phyloP scores from a whole-genome alignment of 805 yeast species.

The Tetrapisispora phaffii region DNA sequence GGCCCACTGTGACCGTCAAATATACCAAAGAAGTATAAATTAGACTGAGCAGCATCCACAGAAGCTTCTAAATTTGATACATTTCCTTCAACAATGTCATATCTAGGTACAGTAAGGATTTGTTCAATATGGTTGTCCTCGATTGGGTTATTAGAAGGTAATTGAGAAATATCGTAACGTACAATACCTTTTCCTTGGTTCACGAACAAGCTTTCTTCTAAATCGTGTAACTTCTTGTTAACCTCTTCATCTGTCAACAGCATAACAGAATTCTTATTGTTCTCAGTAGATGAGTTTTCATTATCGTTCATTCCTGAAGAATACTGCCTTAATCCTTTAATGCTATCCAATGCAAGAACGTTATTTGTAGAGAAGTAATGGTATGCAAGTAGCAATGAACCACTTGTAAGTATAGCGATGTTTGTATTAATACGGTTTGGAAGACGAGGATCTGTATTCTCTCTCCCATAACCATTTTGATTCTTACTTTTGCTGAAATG shows the following conservation, averaged over 20 bases:
- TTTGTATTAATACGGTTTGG: not conserved
- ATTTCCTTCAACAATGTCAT: conserved; percentile 28
- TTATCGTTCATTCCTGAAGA: conserved; percentile 4
- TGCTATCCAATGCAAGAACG: conserved; percentile 19
- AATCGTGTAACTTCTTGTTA: conserved; percentile 52
- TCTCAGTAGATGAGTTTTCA: not conserved
- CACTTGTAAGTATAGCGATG: conserved; percentile 4
- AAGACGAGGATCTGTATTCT: not conserved
- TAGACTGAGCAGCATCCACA: not conserved
- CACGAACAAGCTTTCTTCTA: conserved; percentile 72
- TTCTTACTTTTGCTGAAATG: not conserved
- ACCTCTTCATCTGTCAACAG: conserved; percentile 63
- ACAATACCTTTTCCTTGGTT: conserved; percentile 80
- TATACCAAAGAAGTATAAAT: conserved; percentile 87
- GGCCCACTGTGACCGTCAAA: conserved; percentile 98
- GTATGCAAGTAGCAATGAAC: conserved; percentile 13
- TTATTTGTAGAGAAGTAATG: conserved; percentile 11
- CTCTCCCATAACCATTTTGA: not conserved
- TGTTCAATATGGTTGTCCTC: conserved; percentile 90
- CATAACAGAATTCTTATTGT: conserved; percentile 28
- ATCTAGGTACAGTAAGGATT: conserved; percentile 50
- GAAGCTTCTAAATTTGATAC: conserved; percentile 29
- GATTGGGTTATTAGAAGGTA: conserved; percentile 85
- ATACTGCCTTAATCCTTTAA: conserved; percentile 21
- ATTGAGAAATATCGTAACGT: conserved; percentile 81